Evolutionary conservation across 2,329 filamentous ascomycete genomes (phyloP), one percentile per base, ranked within the genome.

Genomic region (Knoxdaviesia capensis): DNA sequence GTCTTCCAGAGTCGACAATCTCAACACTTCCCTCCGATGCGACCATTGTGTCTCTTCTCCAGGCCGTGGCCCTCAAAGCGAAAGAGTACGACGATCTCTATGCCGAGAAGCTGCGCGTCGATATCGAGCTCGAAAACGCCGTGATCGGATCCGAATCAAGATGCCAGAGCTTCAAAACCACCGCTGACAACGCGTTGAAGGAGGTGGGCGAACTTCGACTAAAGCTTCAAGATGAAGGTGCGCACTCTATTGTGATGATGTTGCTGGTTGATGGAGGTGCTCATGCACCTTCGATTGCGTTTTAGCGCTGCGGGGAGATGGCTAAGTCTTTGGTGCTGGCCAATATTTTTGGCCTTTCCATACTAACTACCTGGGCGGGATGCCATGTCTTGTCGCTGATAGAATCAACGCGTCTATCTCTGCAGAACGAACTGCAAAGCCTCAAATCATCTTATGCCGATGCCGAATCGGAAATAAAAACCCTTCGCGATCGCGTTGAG

Each of bases 41-140:
- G 40, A 94, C 86, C 4, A 80, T 94, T 48, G 69, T 72, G 45
- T 65, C 72, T 36, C 67, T 98, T 41, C 69, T 98, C 36, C 67
- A 74, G 47, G 78, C 81, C 30, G 73, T 96, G 42, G 71, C 78
- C 29, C 63, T 66, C 31, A 94, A 90, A 58, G 85, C 83, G 34
- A 81, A 78, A 52, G 85, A 94, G 52, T 79, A 74, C 52, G 85
- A 94, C 55, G 71, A 77, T 35, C 63, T 94, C 36, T 84, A 80
- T 51, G 79, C 88, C 7, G 83, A 93, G 49, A 96, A 94, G 62
- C 69, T 94, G 38, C 79, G 84, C 50, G 66, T 83, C 38, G 85
- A 94, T 52, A 90, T 98, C 38, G 87, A 96, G 63, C 71, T 96
- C 6, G 90, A 98, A 58, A 90, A 85, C 58, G 80, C 80, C 11